Evolutionary conservation across 2,329 filamentous ascomycete species (phyloP), one percentile per base, ranked within the genome.

Genomic region (Allantophomopsis cytisporea): DNA sequence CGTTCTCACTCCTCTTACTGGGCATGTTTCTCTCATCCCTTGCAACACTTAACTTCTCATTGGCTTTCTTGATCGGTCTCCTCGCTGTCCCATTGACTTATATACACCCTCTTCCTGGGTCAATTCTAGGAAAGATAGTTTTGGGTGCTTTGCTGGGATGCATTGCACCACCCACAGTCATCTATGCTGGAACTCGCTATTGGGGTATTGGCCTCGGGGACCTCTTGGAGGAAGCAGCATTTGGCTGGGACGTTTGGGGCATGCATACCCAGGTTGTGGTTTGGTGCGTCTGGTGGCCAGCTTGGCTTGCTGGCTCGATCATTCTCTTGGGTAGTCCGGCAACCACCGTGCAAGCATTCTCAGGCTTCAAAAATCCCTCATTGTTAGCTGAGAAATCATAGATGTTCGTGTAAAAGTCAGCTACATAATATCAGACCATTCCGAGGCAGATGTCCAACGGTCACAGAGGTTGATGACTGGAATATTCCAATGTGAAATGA

Each of bases 201-300:
- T 60, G 69, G 66, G 46, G 64, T 46, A 42, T 63, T 31, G 54
- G 56, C 4, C 56, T 87, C 1, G 64, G 65, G 34, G 60, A 72
- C 2, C 67, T 91, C 2, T 60, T 94, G 38, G 69, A 68, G 20
- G 71, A 82, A 55, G 83, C 85, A 1, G 84, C 83, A 5, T 87
- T 91, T 55, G 87, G 83, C 0, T 94, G 87, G 87, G 73, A 85
- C 53, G 77, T 94, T 11, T 87, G 81, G 75, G 85, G 86, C 2
- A 76, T 91, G 71, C 93, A 87, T 65, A 93, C 87, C 2, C 80
- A 84, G 43, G 76, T 94, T 14, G 76, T 93, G 10, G 71, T 94
- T n/a, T 94, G 87, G 84, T 83, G 86, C 55, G 78, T 94, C 34
- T 95, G 88, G 88, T 91, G 86, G 82, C 88, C 88, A 1, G 86